phyloP scores from a whole-genome alignment of 148 eudicot species.

The Silene uniflora region DNA sequence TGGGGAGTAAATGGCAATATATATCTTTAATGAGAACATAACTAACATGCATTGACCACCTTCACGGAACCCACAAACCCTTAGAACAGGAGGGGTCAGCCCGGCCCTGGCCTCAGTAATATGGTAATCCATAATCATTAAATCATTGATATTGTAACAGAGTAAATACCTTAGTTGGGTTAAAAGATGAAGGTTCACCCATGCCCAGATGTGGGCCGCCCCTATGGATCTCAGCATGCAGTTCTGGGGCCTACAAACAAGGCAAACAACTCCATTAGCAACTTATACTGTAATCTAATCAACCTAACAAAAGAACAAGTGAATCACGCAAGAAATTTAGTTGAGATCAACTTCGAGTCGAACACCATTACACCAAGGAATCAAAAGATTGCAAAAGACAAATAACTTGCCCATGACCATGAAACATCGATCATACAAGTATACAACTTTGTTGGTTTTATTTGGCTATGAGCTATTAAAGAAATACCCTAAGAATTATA shows the following conservation, averaged over 20 bases:
- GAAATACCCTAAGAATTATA: neutral
- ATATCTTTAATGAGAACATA: neutral
- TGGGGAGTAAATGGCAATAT: neutral
- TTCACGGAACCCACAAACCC: neutral
- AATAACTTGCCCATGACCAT: neutral
- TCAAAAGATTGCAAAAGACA: neutral
- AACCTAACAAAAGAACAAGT: neutral
- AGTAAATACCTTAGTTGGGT: constrained; percentile 26
- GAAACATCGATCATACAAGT: neutral
- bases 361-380: neutral
- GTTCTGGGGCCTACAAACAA: constrained; percentile 33
- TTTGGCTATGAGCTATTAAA: neutral
- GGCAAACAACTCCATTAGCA: constrained; percentile 12
- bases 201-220: constrained; percentile 17
- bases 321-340: neutral
- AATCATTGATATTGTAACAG: neutral
- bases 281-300: neutral
- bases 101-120: neutral
- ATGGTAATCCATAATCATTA: neutral
- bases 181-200: constrained; percentile 28
- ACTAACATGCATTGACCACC: neutral
- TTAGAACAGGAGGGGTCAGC: neutral
- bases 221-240: constrained; percentile 40
- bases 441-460: neutral
- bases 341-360: neutral